A percentile compares a stretch with the other conserved stretches of the same genome.
Evolutionary conservation across 192 early-diverging fungal species (phyloP).

Genomic region (Coemansia sp.): DNA sequence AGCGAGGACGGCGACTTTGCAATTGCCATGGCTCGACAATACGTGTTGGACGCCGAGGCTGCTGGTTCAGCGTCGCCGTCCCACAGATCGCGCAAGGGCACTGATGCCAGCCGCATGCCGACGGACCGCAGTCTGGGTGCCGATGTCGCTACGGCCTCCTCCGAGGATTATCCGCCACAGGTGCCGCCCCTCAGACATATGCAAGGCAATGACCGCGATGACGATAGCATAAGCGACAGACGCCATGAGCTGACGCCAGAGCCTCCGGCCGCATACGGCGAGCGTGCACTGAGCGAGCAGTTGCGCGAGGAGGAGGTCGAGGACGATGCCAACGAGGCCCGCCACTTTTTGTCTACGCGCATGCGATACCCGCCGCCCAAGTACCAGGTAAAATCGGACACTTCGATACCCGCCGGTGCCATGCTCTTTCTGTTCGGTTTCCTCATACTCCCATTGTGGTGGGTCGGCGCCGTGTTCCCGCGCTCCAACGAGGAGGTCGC

Average conservation of each 20-base stretch:
- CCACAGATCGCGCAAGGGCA: constrained; percentile 32
- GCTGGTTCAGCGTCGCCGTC: constrained; percentile 42
- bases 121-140: constrained; percentile 10
- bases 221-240: constrained; percentile 3
- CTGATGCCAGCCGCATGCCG: constrained; percentile 18
- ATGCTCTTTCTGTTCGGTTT: constrained; percentile 48
- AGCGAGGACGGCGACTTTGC: constrained; percentile 21
- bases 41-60: constrained; percentile 45
- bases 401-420: constrained; percentile 26
- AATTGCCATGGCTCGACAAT: constrained; percentile 40
- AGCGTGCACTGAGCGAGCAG: constrained; percentile 26
- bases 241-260: background rate
- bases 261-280: background rate
- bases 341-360: constrained; percentile 38
- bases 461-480: constrained; percentile 50
- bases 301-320: constrained; percentile 47
- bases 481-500: constrained; percentile 31
- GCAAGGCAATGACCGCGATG: constrained; percentile 13
- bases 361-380: constrained; percentile 40
- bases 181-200: background rate
- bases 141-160: constrained; percentile 12
- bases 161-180: constrained; percentile 22
- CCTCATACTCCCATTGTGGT: constrained; percentile 51
- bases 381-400: constrained; percentile 26
- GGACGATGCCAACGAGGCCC: constrained; percentile 51